Conservation (phyloP, 177 flowering plant genomes). For the Vitis hybrid region DNA sequence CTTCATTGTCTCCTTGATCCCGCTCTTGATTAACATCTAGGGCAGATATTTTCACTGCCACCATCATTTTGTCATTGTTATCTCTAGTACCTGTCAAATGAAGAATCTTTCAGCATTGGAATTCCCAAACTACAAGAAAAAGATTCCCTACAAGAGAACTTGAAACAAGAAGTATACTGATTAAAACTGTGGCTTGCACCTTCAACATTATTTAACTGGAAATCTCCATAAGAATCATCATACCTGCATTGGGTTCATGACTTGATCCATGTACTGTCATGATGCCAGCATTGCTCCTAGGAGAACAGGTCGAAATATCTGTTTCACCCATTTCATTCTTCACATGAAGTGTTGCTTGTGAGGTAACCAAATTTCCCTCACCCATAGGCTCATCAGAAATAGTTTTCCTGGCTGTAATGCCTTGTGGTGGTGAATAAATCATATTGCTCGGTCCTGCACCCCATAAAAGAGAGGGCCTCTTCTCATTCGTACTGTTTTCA, state of each 20-base stretch:
- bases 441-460: constrained; percentile 34
- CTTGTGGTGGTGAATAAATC: constrained; percentile 25
- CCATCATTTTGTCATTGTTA: constrained; percentile 17
- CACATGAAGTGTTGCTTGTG: constrained; percentile 7
- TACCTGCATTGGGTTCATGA: constrained; percentile 28
- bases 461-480: constrained; percentile 33
- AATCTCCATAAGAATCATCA: constrained; percentile 5
- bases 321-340: constrained; percentile 18
- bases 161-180: neutral
- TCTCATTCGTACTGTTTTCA: constrained; percentile 39
- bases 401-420: constrained; percentile 16
- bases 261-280: constrained; percentile 17
- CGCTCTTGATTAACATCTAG: constrained; percentile 8
- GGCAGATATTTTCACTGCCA: constrained; percentile 8
- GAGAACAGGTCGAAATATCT: constrained; percentile 12
- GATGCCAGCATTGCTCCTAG: constrained; percentile 15
- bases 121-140: neutral
- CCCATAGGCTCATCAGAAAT: constrained; percentile 14
- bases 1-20: constrained; percentile 10
- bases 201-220: neutral
- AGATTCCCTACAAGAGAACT: neutral
- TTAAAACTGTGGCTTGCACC: neutral
- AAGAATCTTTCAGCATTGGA: neutral
- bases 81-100: constrained; percentile 28
- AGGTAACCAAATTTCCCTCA: constrained; percentile 20